phyloP scores from a whole-genome alignment of 2,329 filamentous ascomycete species.

The Trichoderma aggressivum region DNA sequence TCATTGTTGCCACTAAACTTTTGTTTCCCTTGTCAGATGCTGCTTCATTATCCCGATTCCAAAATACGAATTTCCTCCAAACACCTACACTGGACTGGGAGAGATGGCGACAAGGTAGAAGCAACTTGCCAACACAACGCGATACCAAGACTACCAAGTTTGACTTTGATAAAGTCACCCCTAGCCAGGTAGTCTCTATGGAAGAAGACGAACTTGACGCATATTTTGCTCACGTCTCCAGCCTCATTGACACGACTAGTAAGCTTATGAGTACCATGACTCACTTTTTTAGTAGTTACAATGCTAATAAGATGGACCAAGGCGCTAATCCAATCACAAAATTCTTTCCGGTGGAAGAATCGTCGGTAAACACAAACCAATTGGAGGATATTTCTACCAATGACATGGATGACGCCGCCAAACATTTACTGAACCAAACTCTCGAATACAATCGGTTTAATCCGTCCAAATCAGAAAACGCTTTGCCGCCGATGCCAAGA shows the following conservation, averaged over 20 bases:
- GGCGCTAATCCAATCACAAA: slow-evolving; percentile 30
- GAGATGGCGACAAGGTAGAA: slow-evolving; percentile 59
- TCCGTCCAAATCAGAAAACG: background rate
- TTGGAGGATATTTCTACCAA: slow-evolving; percentile 26
- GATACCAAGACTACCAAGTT: slow-evolving; percentile 18
- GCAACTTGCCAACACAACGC: slow-evolving; percentile 22
- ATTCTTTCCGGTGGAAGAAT: slow-evolving; percentile 35
- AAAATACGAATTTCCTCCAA: background rate
- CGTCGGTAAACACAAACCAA: slow-evolving; percentile 14
- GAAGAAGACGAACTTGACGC: slow-evolving; percentile 57
- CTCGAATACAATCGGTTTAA: background rate
- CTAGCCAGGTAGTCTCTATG: slow-evolving; percentile 62
- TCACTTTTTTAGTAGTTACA: background rate
- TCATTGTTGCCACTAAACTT: slow-evolving; percentile 76
- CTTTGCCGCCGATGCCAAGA: background rate
- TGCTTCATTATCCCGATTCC: slow-evolving; percentile 38
- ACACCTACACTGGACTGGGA: slow-evolving; percentile 61
- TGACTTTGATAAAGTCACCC: slow-evolving; percentile 52
- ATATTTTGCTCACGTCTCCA: slow-evolving; percentile 52
- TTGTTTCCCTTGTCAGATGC: slow-evolving; percentile 68
- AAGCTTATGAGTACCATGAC: slow-evolving; percentile 1
- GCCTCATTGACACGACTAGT: slow-evolving; percentile 35
- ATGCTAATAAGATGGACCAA: slow-evolving; percentile 12
- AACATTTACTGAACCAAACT: slow-evolving; percentile 24
- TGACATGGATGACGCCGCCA: slow-evolving; percentile 26